These are phyloP conservation scores for Hypoxylon sp. DNA, from an alignment of 2,329 filamentous ascomycete genomes.

Conservation along the genomic window DNA sequence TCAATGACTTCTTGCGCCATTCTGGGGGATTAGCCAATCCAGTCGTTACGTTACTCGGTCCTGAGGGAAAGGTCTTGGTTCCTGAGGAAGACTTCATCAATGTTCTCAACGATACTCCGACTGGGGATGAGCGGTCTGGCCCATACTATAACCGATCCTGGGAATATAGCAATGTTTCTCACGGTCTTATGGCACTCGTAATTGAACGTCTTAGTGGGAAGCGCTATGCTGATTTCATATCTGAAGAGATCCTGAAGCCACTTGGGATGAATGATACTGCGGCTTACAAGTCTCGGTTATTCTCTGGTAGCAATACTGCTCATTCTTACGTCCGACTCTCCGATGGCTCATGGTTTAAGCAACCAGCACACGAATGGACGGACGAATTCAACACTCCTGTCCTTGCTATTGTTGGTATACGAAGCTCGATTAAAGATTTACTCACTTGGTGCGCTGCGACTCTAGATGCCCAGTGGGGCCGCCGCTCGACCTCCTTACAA, in stretches of 20 bases:
- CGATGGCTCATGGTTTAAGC: constrained; percentile 1
- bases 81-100: constrained; percentile 15
- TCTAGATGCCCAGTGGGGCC: constrained; percentile 8
- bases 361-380: constrained; percentile 13
- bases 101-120: constrained; percentile 11
- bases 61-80: constrained; percentile 11
- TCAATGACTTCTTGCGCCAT: constrained; percentile 17
- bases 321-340: constrained; percentile 15
- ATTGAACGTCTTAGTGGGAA: constrained; percentile 12
- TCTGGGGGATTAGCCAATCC: constrained; percentile 11
- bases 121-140: constrained; percentile 4
- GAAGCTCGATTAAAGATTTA: constrained; percentile 16
- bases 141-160: constrained; percentile 7
- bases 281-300: constrained; percentile 3
- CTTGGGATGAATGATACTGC: constrained; percentile 16
- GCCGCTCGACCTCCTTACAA: not conserved
- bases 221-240: constrained; percentile 11
- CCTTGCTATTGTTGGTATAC: constrained; percentile 11
- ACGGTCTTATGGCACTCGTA: constrained; percentile 5
- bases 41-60: constrained; percentile 13
- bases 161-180: constrained; percentile 18
- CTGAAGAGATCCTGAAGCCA: constrained; percentile 10
- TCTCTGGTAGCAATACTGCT: not conserved
- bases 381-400: constrained; percentile 6
- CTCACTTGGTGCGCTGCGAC: constrained; percentile 15